Base-by-base conservation (phyloP, 805 yeast species). In the Wickerhamomyces silvicola region DNA sequence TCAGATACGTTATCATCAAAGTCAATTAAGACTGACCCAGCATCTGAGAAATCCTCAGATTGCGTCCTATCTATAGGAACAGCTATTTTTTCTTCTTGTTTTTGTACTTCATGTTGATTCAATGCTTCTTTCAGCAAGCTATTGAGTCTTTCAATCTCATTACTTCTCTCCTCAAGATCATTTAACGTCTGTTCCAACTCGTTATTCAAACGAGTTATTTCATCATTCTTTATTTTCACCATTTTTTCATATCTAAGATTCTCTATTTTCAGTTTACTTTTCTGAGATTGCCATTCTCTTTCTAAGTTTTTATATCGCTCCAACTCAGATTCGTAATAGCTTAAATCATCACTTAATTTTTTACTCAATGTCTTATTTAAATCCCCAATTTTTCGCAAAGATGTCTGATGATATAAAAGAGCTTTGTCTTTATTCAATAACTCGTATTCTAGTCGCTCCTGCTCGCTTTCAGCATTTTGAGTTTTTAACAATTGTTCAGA, bases 371-470 rank as follows among this genome's bases (percentile, higher is more conserved):
- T 28, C 12, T 18, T 32, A 19, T 43, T 46, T n/a, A 34, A 9
- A 10, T 43, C 43, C 3, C 28, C 29, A 10, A 43, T 20, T 7
- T 40, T 22, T 14, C 16, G 32, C 16, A 38, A 28, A 4, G 28
- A 22, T 16, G 12, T 30, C 27, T 41, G 42, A 6, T 32, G 31
- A n/a, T 28, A 24, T n/a, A 41, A 22, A 2, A 47, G 12, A 14
- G 28, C 33, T 27, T 43, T 42, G 27, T 57, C 60, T 30, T 54
- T 58, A 9, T 33, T 14, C 17, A 39, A 30, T 6, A 66, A 28
- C 22, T 61, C 68, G 22, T 41, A 28, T 30, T 61, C 64, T 10
- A 60, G 39, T 28, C 53, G 45, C 34, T 62, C 67, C 33, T 52
- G 50, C 25, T 62, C 66, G n/a, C 48, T 47, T 10, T 47, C 40